Percentiles rank a stretch among this genome's conserved stretches.
Evolutionary conservation across 441 rosid genomes (phyloP).

Genomic region (Populus hybrid): DNA sequence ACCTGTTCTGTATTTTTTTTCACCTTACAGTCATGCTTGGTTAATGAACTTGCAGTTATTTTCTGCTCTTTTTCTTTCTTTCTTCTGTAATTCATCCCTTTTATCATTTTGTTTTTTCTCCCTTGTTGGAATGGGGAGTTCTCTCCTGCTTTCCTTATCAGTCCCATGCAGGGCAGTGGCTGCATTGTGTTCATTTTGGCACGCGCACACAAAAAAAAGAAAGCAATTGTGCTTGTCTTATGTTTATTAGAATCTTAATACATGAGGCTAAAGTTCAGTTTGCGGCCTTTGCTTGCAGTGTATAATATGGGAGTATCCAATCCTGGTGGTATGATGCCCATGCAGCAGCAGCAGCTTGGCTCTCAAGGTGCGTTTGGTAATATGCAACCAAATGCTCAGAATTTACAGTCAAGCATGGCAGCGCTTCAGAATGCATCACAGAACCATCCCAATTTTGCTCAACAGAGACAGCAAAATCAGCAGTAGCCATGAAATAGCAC

Average conservation of each 20-base stretch:
- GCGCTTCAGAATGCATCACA: conserved; percentile 61
- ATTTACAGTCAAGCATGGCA: conserved; percentile 69
- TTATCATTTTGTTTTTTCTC: not conserved
- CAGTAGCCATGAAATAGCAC: conserved; percentile 35
- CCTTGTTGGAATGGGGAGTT: not conserved
- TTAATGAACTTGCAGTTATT: not conserved
- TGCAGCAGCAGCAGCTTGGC: conserved; percentile 57
- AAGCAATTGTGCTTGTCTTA: not conserved
- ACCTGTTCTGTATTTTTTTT: conserved; percentile 2
- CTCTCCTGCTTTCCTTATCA: not conserved
- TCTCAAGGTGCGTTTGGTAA: conserved; percentile 60
- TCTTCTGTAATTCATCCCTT: not conserved
- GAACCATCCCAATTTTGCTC: conserved; percentile 56
- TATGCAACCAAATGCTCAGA: conserved; percentile 67
- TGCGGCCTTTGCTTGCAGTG: conserved; percentile 46
- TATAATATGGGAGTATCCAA: conserved; percentile 71
- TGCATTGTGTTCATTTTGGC: not conserved
- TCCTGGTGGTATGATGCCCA: conserved; percentile 60
- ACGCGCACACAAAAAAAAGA: not conserved
- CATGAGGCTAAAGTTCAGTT: not conserved
- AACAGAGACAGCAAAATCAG: conserved; percentile 87
- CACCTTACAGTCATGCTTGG: not conserved
- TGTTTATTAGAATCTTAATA: not conserved
- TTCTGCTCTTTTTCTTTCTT: not conserved
- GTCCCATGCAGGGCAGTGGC: not conserved